Percentiles rank a stretch among this genome's conserved stretches.
phyloP scores from a whole-genome alignment of 2,329 filamentous ascomycete genomes.

The Cordyceps pruinosa region DNA sequence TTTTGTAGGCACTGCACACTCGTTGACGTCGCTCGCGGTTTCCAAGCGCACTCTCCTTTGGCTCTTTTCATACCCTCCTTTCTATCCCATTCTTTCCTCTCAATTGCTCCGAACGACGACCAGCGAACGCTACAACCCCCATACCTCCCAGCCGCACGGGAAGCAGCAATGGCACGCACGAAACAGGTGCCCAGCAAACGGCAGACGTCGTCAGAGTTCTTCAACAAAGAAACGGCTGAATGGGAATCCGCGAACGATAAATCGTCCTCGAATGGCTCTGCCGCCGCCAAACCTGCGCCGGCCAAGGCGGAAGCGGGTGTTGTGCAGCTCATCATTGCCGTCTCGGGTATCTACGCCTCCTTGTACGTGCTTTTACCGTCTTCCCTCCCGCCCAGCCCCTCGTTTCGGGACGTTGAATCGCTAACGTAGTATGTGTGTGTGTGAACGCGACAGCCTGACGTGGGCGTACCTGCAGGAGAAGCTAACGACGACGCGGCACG shows the following conservation, averaged over 20 bases:
- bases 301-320: conserved; percentile 52
- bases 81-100: background rate
- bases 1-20: background rate
- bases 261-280: conserved; percentile 21
- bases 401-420: background rate
- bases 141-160: background rate
- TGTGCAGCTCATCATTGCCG: conserved; percentile 73
- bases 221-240: conserved; percentile 40
- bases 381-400: background rate
- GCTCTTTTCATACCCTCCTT: background rate
- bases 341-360: conserved; percentile 92
- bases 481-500: conserved; percentile 88
- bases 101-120: background rate
- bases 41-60: background rate
- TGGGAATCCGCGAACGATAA: conserved; percentile 29
- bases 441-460: conserved; percentile 55
- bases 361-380: conserved; percentile 58
- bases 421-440: too few species aligned
- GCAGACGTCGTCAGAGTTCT: conserved; percentile 60
- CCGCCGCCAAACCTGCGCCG: conserved; percentile 19
- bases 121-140: background rate
- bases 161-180: conserved; percentile 55
- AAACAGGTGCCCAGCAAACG: conserved; percentile 64
- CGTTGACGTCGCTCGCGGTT: background rate
- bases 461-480: conserved; percentile 97